phyloP scores from a whole-genome alignment of 1,284 basidiomycete genomes.

The Apiotrichum mycotoxinovorans region DNA sequence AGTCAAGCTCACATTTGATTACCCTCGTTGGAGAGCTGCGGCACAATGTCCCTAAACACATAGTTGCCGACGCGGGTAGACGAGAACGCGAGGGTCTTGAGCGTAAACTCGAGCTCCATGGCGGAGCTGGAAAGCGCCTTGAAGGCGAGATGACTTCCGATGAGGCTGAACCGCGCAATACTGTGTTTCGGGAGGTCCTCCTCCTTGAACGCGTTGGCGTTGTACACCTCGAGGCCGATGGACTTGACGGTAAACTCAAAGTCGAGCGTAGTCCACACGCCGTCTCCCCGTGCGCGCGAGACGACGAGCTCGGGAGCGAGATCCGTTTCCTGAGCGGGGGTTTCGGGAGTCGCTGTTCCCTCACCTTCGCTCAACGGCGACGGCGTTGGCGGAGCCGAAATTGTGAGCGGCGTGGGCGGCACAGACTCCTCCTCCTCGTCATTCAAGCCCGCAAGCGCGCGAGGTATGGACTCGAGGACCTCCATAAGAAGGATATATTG shows the following conservation, averaged over 20 bases:
- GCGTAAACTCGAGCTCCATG: slow-evolving; percentile 77
- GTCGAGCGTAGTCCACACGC: slow-evolving; percentile 67
- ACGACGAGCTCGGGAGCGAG: slow-evolving; percentile 55
- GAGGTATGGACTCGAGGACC: slow-evolving; percentile 70
- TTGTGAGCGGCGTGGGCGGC: slow-evolving; percentile 21
- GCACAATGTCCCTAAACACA: slow-evolving; percentile 92
- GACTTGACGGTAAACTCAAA: slow-evolving; percentile 69
- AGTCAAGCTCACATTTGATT: slow-evolving; percentile 63
- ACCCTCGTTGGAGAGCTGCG: slow-evolving; percentile 79
- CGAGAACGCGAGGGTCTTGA: slow-evolving; percentile 86
- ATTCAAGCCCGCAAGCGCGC: slow-evolving; percentile 55
- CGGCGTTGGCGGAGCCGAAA: slow-evolving; percentile 16
- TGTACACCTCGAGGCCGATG: slow-evolving; percentile 91
- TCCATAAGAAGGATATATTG: slow-evolving; percentile 78
- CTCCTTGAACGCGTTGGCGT: slow-evolving; percentile 61
- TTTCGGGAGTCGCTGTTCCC: slow-evolving; percentile 14
- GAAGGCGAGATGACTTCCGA: slow-evolving; percentile 71
- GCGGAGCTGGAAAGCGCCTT: slow-evolving; percentile 82
- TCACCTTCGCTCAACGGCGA: slow-evolving; percentile 8
- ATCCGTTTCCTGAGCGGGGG: slow-evolving; percentile 40
- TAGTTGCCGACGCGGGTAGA: slow-evolving; percentile 80
- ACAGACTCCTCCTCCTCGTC: slow-evolving; percentile 36
- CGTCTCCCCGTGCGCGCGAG: slow-evolving; percentile 24
- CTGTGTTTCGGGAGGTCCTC: slow-evolving; percentile 69
- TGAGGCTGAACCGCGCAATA: slow-evolving; percentile 80